Evolutionary conservation across 352 stramenopile species (phyloP).

Genomic region (Phytopythium boreale): DNA sequence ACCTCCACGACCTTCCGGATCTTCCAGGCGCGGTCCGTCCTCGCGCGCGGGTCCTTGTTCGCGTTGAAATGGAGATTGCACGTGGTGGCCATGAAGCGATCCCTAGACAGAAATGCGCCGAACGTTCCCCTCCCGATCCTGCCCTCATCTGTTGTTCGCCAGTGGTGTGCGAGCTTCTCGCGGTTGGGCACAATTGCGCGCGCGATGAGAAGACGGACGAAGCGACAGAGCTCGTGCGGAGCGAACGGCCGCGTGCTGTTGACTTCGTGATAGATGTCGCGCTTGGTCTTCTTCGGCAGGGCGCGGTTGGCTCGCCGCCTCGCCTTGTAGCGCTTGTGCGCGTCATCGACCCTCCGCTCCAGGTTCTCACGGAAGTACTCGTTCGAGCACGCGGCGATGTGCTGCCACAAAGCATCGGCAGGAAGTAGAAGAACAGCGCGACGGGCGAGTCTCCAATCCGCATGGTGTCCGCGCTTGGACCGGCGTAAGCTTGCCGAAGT

Average conservation of each 20-base stretch:
- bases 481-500: neutral
- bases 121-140: slow-evolving; percentile 12
- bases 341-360: neutral
- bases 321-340: neutral
- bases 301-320: neutral
- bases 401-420: neutral
- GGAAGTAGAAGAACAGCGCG: neutral
- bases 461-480: neutral
- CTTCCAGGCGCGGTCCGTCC: slow-evolving; percentile 14
- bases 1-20: slow-evolving; percentile 16
- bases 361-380: neutral
- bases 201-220: slow-evolving; percentile 3
- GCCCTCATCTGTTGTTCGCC: slow-evolving; percentile 8
- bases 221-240: slow-evolving; percentile 8
- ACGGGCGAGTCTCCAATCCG: neutral
- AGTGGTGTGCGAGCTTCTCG: slow-evolving; percentile 16
- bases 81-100: slow-evolving; percentile 14
- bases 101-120: slow-evolving; percentile 2
- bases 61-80: slow-evolving; percentile 18
- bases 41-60: slow-evolving; percentile 5
- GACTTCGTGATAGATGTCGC: neutral
- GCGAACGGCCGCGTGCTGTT: neutral
- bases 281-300: neutral
- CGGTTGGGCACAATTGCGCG: slow-evolving; percentile 11
- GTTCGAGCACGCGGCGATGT: neutral